phyloP scores from a whole-genome alignment of 768 basidiomycete species.

The Phallus indusiatus region DNA sequence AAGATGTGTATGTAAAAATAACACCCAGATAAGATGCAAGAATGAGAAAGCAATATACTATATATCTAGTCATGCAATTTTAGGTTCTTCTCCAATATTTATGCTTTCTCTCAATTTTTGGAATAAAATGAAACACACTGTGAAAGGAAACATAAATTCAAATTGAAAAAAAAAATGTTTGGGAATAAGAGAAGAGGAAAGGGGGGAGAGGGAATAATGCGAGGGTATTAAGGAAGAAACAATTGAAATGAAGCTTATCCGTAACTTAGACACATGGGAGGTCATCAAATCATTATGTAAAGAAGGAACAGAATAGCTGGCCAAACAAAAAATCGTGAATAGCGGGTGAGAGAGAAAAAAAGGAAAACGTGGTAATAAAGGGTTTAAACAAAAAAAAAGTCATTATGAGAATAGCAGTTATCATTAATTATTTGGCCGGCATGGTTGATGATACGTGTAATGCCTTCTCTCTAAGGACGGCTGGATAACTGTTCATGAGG shows the following conservation, averaged over 20 bases:
- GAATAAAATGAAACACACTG: no score
- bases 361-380: not conserved
- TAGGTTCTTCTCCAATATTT: no score
- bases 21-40: no score
- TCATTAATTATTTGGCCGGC: not conserved
- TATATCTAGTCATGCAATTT: no score
- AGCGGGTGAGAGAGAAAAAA: not conserved
- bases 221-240: not conserved
- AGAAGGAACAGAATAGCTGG: not conserved
- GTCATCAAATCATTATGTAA: not conserved
- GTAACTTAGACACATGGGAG: not conserved
- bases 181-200: not conserved
- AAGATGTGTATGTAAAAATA: no score
- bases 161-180: not conserved
- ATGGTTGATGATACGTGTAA: not conserved
- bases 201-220: not conserved
- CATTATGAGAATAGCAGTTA: not conserved
- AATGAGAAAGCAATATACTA: no score
- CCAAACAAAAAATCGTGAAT: not conserved
- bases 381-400: not conserved
- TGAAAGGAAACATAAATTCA: not conserved
- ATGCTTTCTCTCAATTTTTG: no score
- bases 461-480: conserved; percentile 70
- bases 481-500: conserved; percentile 79
- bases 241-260: not conserved